These are phyloP conservation scores for Fusarium tjaetaba DNA, from an alignment of 2,329 filamentous ascomycete genomes.

Conservation along the genomic window DNA sequence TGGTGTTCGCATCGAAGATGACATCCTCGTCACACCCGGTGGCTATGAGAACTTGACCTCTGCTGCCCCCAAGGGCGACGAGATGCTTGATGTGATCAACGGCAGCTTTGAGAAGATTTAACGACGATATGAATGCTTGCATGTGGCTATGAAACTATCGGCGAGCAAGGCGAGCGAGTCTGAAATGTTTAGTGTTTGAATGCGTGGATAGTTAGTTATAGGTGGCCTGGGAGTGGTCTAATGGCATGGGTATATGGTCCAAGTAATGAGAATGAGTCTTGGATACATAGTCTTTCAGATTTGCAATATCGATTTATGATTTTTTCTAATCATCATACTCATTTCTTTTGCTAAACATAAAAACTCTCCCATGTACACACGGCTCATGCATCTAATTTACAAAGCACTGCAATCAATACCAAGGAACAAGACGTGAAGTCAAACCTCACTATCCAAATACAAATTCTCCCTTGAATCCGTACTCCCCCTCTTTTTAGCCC, in stretches of 20 bases:
- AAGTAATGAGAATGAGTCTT: conserved; percentile 6
- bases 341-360: conserved; percentile 32
- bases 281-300: not conserved
- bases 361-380: conserved; percentile 29
- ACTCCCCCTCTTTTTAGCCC: conserved; percentile 15
- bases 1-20: conserved; percentile 93
- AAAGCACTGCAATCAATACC: conserved; percentile 22
- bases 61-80: conserved; percentile 76
- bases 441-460: conserved; percentile 25
- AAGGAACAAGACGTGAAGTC: conserved; percentile 13
- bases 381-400: conserved; percentile 35
- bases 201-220: not conserved
- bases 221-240: not conserved
- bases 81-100: conserved; percentile 72
- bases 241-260: not conserved
- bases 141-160: not conserved
- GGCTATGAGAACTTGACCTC: conserved; percentile 87
- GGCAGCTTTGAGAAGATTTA: conserved; percentile 44
- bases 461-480: not conserved
- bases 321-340: conserved; percentile 34
- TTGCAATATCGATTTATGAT: conserved; percentile 3
- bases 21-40: conserved; percentile 79
- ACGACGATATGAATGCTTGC: not conserved
- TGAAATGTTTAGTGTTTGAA: conserved; percentile 1
- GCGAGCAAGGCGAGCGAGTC: not conserved